Evolutionary conservation across 768 basidiomycete species (phyloP).

Genomic region (Podaxis mareebaensis): DNA sequence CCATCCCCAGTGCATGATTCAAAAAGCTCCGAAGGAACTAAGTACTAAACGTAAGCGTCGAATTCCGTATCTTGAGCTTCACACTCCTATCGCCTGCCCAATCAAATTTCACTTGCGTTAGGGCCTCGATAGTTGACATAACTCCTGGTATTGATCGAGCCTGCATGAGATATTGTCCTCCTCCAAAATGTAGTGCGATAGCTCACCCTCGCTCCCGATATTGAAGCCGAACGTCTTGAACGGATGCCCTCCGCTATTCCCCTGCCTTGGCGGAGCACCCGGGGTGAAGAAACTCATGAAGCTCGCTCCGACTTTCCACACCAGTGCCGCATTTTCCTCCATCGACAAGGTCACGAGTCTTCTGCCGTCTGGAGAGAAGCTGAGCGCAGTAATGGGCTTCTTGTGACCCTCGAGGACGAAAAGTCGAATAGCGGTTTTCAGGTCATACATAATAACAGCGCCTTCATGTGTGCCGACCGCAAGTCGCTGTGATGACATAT

Average conservation of each 20-base stretch:
- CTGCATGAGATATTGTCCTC: neutral
- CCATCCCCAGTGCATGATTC: too few species aligned
- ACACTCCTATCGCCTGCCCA: slow-evolving; percentile 88
- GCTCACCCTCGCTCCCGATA: slow-evolving; percentile 79
- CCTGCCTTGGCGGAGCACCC: slow-evolving; percentile 90
- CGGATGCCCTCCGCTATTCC: slow-evolving; percentile 76
- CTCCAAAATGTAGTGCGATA: neutral
- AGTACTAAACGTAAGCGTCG: slow-evolving; percentile 84
- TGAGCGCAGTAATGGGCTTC: slow-evolving; percentile 77
- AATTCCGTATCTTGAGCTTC: slow-evolving; percentile 79
- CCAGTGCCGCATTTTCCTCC: slow-evolving; percentile 79
- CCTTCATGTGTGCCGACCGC: slow-evolving; percentile 95
- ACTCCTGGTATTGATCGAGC: slow-evolving; percentile 26
- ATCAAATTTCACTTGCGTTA: slow-evolving; percentile 77
- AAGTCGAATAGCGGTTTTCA: slow-evolving; percentile 92
- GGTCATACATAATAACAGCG: slow-evolving; percentile 92
- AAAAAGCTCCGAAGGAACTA: slow-evolving; percentile 26
- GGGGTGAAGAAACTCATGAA: slow-evolving; percentile 89
- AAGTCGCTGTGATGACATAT: slow-evolving; percentile 81
- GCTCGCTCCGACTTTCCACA: slow-evolving; percentile 96
- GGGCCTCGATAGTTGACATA: slow-evolving; percentile 53
- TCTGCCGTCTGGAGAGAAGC: slow-evolving; percentile 92
- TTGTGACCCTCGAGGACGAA: slow-evolving; percentile 95
- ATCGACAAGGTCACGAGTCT: slow-evolving; percentile 86
- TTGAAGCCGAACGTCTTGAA: slow-evolving; percentile 89